A percentile compares a stretch with the other conserved stretches of the same genome.
Evolutionary conservation across 768 basidiomycete genomes (phyloP).

Genomic region (Boletus vinaceobasis): DNA sequence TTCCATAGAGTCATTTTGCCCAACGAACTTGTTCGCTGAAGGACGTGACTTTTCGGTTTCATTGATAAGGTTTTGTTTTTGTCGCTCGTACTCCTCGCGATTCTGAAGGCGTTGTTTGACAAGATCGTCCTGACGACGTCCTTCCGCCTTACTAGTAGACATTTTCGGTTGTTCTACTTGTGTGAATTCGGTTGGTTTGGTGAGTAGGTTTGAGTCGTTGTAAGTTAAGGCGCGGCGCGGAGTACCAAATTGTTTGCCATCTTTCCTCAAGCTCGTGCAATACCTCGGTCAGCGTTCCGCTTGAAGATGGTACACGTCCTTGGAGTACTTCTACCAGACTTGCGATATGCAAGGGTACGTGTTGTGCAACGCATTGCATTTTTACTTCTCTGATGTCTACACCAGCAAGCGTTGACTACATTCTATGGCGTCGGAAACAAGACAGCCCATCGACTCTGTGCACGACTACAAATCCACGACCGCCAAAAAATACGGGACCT

Average conservation of each 20-base stretch:
- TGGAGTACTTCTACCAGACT: constrained; percentile 78
- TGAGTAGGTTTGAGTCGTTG: neutral
- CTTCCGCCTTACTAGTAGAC: constrained; percentile 76
- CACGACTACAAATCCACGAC: constrained; percentile 90
- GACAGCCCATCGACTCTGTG: constrained; percentile 79
- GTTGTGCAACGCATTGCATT: neutral
- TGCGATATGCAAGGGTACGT: constrained; percentile 70
- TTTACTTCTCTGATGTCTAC: neutral
- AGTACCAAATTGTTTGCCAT: constrained; percentile 19
- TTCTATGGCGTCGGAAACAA: constrained; percentile 86
- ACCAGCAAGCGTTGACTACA: constrained; percentile 81
- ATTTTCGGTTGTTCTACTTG: constrained; percentile 38
- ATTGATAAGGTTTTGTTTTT: constrained; percentile 75
- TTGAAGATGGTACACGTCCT: constrained; percentile 77
- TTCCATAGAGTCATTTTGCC: constrained; percentile 92
- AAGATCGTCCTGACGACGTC: constrained; percentile 82
- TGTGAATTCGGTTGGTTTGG: constrained; percentile 5
- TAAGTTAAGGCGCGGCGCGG: constrained; percentile 15
- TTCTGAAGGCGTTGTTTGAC: constrained; percentile 77
- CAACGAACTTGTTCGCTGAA: constrained; percentile 84
- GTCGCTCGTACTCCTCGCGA: constrained; percentile 78
- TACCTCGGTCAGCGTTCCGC: neutral
- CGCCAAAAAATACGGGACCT: constrained; percentile 76
- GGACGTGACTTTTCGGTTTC: constrained; percentile 94
- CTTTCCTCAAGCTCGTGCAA: neutral